Evolutionary conservation across 352 stramenopile species (phyloP), one percentile per base, ranked within the genome.

Genomic region (Phytophthora ramorum): DNA sequence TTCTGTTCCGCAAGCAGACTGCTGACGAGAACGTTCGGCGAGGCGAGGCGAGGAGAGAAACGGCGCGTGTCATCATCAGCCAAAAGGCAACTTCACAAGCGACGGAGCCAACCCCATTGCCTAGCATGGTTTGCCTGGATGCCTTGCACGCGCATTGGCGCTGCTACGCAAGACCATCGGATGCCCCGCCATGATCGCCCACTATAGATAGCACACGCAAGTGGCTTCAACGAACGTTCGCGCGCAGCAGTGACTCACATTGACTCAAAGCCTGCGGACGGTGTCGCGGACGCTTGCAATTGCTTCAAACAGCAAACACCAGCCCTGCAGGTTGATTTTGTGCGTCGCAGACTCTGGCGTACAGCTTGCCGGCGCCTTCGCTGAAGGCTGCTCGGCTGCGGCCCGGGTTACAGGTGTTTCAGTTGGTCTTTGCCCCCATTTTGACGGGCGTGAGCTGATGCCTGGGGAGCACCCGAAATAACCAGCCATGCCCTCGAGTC

Each of bases 211-310:
- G 22, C 22, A 24, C 22, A 24, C 22, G 22, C 46, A 14, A 34
- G 41, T 60, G 54, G 54, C 45, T 56, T 68, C 45, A 56, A 38
- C 60, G 59, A 61, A 55, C 52, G 26, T 63, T 50, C 44, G 34
- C 22, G 20, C 7, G 40, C 5, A 30, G 16, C 37, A 43, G 16
- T 55, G 26, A 38, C 14, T 40, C 26, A 32, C 26, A 32, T 13
- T 10, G 19, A 22, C n/a, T 12, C 32, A 46, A 16, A 24, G 26
- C 7, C 26, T 32, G 47, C 22, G 13, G 22, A 19, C 17, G 19
- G 19, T 20, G 34, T 40, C 34, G 34, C 34, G 34, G 12, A 16
- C 34, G 34, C 34, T 40, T 6, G 34, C 34, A 40, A 40, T 40
- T 40, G 34, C 34, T 40, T 28, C 41, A 47, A 28, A 3, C 17